Evolutionary conservation across 2,329 filamentous ascomycete genomes (phyloP), one percentile per base, ranked within the genome.

Genomic region (Capronia americana): DNA sequence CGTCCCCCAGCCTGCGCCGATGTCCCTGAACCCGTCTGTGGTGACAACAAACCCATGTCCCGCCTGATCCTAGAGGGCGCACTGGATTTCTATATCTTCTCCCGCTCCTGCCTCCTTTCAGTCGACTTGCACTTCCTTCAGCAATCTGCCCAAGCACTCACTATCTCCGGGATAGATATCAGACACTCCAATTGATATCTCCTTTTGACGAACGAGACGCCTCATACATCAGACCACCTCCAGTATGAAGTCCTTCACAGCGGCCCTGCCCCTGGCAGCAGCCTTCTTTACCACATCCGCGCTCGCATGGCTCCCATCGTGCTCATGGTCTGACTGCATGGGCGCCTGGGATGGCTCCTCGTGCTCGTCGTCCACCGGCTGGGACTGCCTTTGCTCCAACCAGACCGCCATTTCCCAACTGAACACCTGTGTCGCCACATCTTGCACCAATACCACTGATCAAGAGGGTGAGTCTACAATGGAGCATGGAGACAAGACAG

Each of bases 361-460:
- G n/a, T 73, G 71, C 57, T 63, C 58, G 38, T 44, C 66, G 26
- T 48, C 23, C 32, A 68, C 34, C 50, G 71, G 71, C 34, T 74
- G 70, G 71, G 65, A 70, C 50, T 74, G 72, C 63, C 66, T 74
- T 32, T 74, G 72, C 63, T 68, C 63, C 44, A 73, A 73, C 61
- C 57, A 64, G 44, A 70, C 69, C 26, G 70, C 69, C 55, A 71
- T 74, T 60, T 66, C 70, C 23, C 68, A 71, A 54, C 44, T 74
- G 54, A 74, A 74, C 63, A 71, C 69, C 53, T 74, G 72, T 26
- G 70, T 73, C 50, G 69, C 70, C 28, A 70, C 71, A 17, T 72
- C 70, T 28, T 74, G 72, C 65, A 73, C 69, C 8, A 72, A 73
- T 56, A 57, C 61, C 34, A 73, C 71, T 8, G 72, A 73, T 57